Base-by-base conservation (phyloP, 306 rosid genomes). In the Trifolium dubium region DNA sequence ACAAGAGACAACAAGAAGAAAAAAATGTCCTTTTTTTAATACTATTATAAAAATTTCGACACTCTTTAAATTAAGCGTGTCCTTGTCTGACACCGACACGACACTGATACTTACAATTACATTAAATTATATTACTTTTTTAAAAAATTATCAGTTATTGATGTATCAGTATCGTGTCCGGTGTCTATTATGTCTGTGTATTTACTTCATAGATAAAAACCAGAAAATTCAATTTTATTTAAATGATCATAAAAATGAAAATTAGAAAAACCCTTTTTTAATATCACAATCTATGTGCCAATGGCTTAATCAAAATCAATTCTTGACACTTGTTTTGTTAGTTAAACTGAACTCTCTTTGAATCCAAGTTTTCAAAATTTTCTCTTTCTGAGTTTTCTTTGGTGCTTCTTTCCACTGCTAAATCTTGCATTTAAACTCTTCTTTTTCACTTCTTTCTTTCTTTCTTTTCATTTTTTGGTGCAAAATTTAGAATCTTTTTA, bases 281-380 rank as follows among this genome's bases (percentile, higher is more conserved):
- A 37, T 35, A 31, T 4, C 14, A 4, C 3, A 64, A 11, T 28
- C 23, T 56, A 13, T n/a, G 41, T n/a, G 64, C 39, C 28, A 47
- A 46, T 58, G 12, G 14, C 12, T 13, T 82, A 32, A 63, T 77
- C 69, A 77, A 74, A 58, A 56, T 59, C 29, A 77, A 65, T 32
- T 74, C 43, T 77, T 66, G 76, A 70, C 73, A 58, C 72, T 80
- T 69, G 23, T 61, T 61, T 77, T 74, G 40, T 66, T 73, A 13
- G 68, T 79, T 76, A 83, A 88, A 84, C 80, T 75, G 82, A 88
- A 84, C 83, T 88, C 85, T 82, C 93, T 89, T 89, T 79, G 79
- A 88, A 83, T 88, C 86, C 51, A 92, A 88, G 96, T 82, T 71
- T 85, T 60, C 39, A 72, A 92, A 77, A 60, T 85, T 70, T 76